phyloP scores from a whole-genome alignment of 2,329 filamentous ascomycete species.

The Blumeriella jaapii region DNA sequence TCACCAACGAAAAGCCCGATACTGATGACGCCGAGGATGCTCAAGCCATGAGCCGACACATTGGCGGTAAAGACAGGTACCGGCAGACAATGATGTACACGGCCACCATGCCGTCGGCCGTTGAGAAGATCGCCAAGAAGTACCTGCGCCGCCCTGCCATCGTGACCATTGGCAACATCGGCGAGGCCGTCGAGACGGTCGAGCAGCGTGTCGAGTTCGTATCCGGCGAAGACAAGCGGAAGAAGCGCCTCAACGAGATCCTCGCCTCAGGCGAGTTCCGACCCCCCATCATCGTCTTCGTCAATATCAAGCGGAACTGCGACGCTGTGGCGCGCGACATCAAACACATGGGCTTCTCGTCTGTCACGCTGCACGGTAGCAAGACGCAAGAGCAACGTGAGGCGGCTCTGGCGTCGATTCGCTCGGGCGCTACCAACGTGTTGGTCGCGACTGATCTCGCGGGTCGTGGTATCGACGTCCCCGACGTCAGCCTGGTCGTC shows the following conservation, averaged over 20 bases:
- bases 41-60: slow-evolving; percentile 68
- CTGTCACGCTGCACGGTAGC: slow-evolving; percentile 84
- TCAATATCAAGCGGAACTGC: slow-evolving; percentile 99
- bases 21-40: slow-evolving; percentile 82
- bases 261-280: slow-evolving; percentile 68
- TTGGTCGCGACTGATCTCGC: slow-evolving; percentile 93
- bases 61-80: slow-evolving; percentile 69
- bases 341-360: slow-evolving; percentile 82
- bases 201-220: slow-evolving; percentile 95
- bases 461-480: slow-evolving; percentile 93
- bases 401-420: slow-evolving; percentile 75
- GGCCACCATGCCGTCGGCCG: slow-evolving; percentile 85
- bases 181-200: slow-evolving; percentile 94
- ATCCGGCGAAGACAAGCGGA: slow-evolving; percentile 83
- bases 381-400: slow-evolving; percentile 98
- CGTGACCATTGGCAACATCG: slow-evolving; percentile 86
- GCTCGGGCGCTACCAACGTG: slow-evolving; percentile 69
- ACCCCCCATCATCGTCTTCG: slow-evolving; percentile 94
- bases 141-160: slow-evolving; percentile 89
- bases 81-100: slow-evolving; percentile 99
- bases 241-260: slow-evolving; percentile 91
- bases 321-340: slow-evolving; percentile 91
- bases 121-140: slow-evolving; percentile 94
- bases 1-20: slow-evolving; percentile 90
- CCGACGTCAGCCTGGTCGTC: slow-evolving; percentile 84